Percentiles rank a stretch among this genome's conserved stretches.
phyloP scores from a whole-genome alignment of 2,329 filamentous ascomycete genomes.

The Fusarium ramigenum region DNA sequence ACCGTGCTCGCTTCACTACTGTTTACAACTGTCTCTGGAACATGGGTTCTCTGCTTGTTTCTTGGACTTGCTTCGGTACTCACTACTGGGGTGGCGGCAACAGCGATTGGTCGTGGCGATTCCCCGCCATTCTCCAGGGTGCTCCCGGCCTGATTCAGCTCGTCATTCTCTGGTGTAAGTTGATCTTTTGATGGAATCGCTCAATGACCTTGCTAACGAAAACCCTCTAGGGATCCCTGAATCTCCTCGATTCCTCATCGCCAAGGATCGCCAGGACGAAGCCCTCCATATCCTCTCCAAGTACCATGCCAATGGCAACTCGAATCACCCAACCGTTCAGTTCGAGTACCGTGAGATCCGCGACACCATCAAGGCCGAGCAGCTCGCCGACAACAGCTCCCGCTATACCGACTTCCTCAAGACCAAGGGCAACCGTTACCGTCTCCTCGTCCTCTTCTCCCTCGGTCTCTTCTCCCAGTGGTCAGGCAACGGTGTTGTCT shows the following conservation, averaged over 20 bases:
- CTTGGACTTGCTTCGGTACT: conserved; percentile 72
- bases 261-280: conserved; percentile 70
- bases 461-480: conserved; percentile 75
- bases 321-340: conserved; percentile 67
- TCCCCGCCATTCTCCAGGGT: conserved; percentile 70
- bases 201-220: neutral
- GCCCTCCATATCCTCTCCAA: conserved; percentile 69
- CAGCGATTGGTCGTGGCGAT: conserved; percentile 73
- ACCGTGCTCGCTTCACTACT: conserved; percentile 71
- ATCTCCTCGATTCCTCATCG: conserved; percentile 71
- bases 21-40: conserved; percentile 77
- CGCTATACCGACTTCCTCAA: conserved; percentile 69
- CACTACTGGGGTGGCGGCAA: conserved; percentile 54
- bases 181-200: fast-evolving
- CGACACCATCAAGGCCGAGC: conserved; percentile 69
- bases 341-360: conserved; percentile 74
- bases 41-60: conserved; percentile 66
- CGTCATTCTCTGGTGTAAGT: conserved; percentile 65
- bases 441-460: conserved; percentile 68
- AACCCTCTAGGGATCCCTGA: conserved; percentile 61
- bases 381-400: conserved; percentile 56
- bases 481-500: conserved; percentile 73
- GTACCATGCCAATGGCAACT: conserved; percentile 70
- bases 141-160: conserved; percentile 70
- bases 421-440: conserved; percentile 72